Evolutionary conservation across 2,329 filamentous ascomycete genomes (phyloP).

Genomic region (Botrytis fragariae): DNA sequence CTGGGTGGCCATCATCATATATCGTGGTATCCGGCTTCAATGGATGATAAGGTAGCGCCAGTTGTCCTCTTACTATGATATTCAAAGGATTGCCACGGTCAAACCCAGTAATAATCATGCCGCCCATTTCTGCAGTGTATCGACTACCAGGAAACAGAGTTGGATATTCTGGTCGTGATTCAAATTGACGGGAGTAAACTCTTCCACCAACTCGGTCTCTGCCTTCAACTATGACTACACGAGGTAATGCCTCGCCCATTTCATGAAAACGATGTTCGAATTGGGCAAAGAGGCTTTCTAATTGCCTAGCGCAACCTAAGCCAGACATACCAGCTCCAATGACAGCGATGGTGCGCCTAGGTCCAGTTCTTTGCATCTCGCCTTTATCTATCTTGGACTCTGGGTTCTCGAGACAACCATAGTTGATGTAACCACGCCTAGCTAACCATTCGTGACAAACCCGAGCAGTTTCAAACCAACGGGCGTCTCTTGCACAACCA

Average conservation of each 20-base stretch:
- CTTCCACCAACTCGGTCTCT: slow-evolving; percentile 84
- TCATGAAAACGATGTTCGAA: slow-evolving; percentile 67
- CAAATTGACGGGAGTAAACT: slow-evolving; percentile 77
- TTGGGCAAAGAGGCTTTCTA: slow-evolving; percentile 82
- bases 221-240: slow-evolving; percentile 81
- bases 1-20: slow-evolving; percentile 78
- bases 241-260: slow-evolving; percentile 65
- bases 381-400: slow-evolving; percentile 39
- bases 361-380: slow-evolving; percentile 41
- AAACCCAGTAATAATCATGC: slow-evolving; percentile 97
- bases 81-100: slow-evolving; percentile 93
- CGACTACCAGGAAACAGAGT: slow-evolving; percentile 54
- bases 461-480: slow-evolving; percentile 86
- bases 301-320: slow-evolving; percentile 84
- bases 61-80: slow-evolving; percentile 83
- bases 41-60: slow-evolving; percentile 81
- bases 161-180: slow-evolving; percentile 57
- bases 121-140: slow-evolving; percentile 92
- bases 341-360: slow-evolving; percentile 73
- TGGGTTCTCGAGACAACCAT: slow-evolving; percentile 77
- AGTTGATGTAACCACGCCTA: slow-evolving; percentile 92
- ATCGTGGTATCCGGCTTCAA: slow-evolving; percentile 80
- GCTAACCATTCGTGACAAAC: slow-evolving; percentile 92
- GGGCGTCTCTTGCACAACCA: slow-evolving; percentile 81
- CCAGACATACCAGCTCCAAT: slow-evolving; percentile 95